phyloP scores from a whole-genome alignment of 148 eudicot species.

The Oxyria digyna region DNA sequence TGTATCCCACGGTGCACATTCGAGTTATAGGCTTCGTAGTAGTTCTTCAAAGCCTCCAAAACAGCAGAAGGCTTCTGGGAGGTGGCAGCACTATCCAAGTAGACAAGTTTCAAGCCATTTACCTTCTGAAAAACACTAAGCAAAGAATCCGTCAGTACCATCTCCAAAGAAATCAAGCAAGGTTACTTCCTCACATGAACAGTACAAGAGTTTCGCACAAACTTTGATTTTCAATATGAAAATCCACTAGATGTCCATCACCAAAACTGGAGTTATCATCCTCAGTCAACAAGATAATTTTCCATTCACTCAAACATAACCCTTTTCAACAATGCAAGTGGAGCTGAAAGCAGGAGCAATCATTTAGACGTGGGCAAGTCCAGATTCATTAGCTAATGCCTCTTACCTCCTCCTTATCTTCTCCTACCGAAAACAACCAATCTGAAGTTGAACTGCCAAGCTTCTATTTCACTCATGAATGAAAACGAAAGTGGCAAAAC shows the following conservation, averaged over 20 bases:
- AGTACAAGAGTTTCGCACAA: not conserved
- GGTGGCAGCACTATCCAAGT: slow-evolving; percentile 93
- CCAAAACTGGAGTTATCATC: not conserved
- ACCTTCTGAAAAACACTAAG: slow-evolving; percentile 42
- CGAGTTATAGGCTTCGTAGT: slow-evolving; percentile 74
- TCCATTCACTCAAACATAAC: not conserved
- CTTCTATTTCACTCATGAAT: too few species aligned
- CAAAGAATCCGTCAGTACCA: not conserved
- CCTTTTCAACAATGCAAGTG: not conserved
- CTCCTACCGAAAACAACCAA: not conserved
- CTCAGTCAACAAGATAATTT: too few species aligned
- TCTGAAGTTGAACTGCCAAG: too few species aligned
- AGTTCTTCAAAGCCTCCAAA: slow-evolving; percentile 56
- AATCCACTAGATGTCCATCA: not conserved
- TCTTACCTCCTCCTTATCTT: too few species aligned
- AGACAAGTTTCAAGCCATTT: slow-evolving; percentile 75
- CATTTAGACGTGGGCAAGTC: not conserved
- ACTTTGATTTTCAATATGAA: not conserved
- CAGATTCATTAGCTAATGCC: not conserved
- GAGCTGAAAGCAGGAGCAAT: not conserved
- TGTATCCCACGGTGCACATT: slow-evolving; percentile 98
- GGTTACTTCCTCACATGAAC: not conserved
- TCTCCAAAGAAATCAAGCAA: not conserved
- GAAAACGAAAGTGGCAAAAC: too few species aligned
- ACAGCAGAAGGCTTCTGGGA: slow-evolving; percentile 86